Evolutionary conservation across 768 basidiomycete genomes (phyloP).

Genomic region (Leccinellum albellum): DNA sequence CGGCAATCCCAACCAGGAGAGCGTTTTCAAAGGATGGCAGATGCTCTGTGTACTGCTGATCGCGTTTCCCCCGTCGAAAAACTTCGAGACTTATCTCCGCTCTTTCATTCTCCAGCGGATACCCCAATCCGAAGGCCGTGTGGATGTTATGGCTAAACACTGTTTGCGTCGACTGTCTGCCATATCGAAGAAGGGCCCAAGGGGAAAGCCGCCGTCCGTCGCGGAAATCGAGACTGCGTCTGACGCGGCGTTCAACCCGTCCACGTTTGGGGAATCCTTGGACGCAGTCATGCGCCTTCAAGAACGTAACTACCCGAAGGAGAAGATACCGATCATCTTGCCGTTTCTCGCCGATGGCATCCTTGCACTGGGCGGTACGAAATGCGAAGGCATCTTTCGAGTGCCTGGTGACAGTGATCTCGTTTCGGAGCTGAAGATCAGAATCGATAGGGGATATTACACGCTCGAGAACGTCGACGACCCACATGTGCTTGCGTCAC

Average conservation of each 20-base stretch:
- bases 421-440: constrained; percentile 82
- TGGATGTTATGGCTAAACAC: constrained; percentile 89
- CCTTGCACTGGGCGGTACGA: constrained; percentile 79
- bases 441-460: constrained; percentile 89
- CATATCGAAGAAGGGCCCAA: constrained; percentile 79
- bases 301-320: constrained; percentile 78
- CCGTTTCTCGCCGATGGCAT: constrained; percentile 93
- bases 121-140: constrained; percentile 63
- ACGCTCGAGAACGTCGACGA: constrained; percentile 87
- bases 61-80: constrained; percentile 90
- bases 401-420: constrained; percentile 88
- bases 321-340: constrained; percentile 87
- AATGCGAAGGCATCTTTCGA: constrained; percentile 88
- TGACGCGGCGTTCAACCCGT: constrained; percentile 94
- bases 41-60: constrained; percentile 85
- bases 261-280: constrained; percentile 88
- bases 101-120: constrained; percentile 75
- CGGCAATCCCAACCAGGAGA: constrained; percentile 78
- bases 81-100: constrained; percentile 81
- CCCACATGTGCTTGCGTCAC: constrained; percentile 83
- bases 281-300: constrained; percentile 82
- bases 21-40: constrained; percentile 90
- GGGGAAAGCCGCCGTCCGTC: constrained; percentile 76
- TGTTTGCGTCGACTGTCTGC: constrained; percentile 73
- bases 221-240: constrained; percentile 92